phyloP scores from a whole-genome alignment of 805 yeast species.

The Monosporozyma aquatica region DNA sequence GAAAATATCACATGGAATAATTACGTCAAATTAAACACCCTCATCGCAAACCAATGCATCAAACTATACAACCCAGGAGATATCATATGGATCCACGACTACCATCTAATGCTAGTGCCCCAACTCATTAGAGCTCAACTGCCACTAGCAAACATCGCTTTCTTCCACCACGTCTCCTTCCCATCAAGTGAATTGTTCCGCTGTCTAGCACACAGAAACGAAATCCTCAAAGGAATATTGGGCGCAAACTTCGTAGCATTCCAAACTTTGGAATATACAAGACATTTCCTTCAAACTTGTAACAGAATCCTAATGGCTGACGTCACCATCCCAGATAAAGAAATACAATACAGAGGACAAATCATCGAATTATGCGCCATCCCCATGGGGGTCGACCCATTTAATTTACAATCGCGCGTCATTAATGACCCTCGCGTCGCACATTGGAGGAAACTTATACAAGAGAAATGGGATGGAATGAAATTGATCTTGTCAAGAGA shows the following conservation, averaged over 20 bases:
- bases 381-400: constrained; percentile 79
- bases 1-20: constrained; percentile 80
- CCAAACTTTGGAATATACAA: constrained; percentile 85
- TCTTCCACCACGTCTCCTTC: constrained; percentile 86
- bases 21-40: constrained; percentile 64
- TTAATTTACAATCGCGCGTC: constrained; percentile 40
- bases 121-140: constrained; percentile 63
- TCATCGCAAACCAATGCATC: constrained; percentile 68
- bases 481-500: constrained; percentile 78
- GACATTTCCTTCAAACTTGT: constrained; percentile 89
- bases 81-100: constrained; percentile 87
- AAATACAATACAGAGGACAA: constrained; percentile 47
- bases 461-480: constrained; percentile 67
- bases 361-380: constrained; percentile 47
- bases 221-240: constrained; percentile 67
- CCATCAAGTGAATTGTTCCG: constrained; percentile 94
- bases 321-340: constrained; percentile 41
- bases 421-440: constrained; percentile 41
- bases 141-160: constrained; percentile 83
- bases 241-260: constrained; percentile 86
- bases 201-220: constrained; percentile 80
- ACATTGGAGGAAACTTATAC: constrained; percentile 60
- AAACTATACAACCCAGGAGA: constrained; percentile 64
- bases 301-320: constrained; percentile 78
- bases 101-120: constrained; percentile 82